A percentile compares a stretch with the other conserved stretches of the same genome.
Conservation (phyloP, 2,329 filamentous ascomycete genomes). For the Juglanconis juglandina region DNA sequence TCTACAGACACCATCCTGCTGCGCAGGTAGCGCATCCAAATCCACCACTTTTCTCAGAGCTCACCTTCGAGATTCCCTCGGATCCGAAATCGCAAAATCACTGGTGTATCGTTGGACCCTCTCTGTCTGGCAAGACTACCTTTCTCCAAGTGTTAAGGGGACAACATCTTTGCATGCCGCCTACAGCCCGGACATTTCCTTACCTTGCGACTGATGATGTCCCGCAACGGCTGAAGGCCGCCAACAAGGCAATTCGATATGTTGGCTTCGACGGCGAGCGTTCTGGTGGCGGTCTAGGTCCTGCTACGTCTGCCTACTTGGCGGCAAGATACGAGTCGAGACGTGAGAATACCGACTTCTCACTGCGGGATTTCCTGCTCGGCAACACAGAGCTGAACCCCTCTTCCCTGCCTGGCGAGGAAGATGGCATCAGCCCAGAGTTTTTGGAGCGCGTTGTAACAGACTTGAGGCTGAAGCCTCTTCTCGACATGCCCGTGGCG, state of each 20-base stretch:
- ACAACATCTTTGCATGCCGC: constrained; percentile 70
- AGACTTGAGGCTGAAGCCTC: constrained; percentile 64
- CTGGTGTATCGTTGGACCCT: constrained; percentile 83
- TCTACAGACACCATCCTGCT: constrained; percentile 73
- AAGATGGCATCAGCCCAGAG: constrained; percentile 44
- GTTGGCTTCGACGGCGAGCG: constrained; percentile 84
- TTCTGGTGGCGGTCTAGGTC: constrained; percentile 47
- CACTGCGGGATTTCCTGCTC: constrained; percentile 73
- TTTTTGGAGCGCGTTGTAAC: constrained; percentile 61
- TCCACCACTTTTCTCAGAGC: constrained; percentile 66
- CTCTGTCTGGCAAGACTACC: constrained; percentile 74
- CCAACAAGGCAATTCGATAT: constrained; percentile 73
- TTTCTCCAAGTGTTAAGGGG: constrained; percentile 78
- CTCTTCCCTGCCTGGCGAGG: constrained; percentile 48
- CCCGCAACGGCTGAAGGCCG: constrained; percentile 51
- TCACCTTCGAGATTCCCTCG: constrained; percentile 69
- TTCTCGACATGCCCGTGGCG: constrained; percentile 78
- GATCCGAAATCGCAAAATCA: constrained; percentile 50
- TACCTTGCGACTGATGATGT: constrained; percentile 66
- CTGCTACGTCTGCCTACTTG: constrained; percentile 71
- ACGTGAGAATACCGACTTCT: constrained; percentile 84
- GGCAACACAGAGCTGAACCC: constrained; percentile 84
- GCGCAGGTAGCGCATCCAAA: constrained; percentile 52
- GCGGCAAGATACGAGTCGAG: constrained; percentile 87
- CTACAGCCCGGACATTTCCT: constrained; percentile 72